A percentile compares a stretch with the other conserved stretches of the same genome.
These are phyloP conservation scores for Fremontodendron californicum DNA, from an alignment of 345 rosid genomes.

Conservation along the genomic window DNA sequence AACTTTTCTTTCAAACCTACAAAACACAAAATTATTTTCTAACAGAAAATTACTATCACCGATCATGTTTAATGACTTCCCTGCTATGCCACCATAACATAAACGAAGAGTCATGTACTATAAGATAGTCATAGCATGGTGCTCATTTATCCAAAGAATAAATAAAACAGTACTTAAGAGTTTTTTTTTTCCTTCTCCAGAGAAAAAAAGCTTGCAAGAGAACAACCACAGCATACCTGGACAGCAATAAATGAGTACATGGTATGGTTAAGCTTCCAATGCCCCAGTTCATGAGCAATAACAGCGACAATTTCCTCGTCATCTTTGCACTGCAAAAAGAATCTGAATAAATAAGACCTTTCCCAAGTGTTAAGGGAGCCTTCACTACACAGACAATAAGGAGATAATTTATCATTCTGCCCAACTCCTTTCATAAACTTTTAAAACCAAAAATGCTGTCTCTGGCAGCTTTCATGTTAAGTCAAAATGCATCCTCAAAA, in stretches of 20 bases:
- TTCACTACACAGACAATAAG: neutral
- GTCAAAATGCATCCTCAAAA: neutral
- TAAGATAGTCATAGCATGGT: neutral
- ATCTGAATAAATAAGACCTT: constrained; percentile 7
- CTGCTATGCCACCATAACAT: neutral
- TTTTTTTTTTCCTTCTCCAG: neutral
- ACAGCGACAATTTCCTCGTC: constrained; percentile 96
- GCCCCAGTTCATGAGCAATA: constrained; percentile 97
- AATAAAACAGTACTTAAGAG: too few relatives aligned
- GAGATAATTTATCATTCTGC: neutral
- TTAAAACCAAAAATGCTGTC: neutral
- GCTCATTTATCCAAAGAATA: neutral
- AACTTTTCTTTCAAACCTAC: neutral
- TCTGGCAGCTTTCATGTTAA: neutral
- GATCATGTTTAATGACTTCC: neutral
- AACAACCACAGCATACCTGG: constrained; percentile 48
- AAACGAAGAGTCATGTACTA: neutral
- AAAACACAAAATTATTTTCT: neutral
- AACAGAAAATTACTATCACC: neutral
- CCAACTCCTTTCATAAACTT: neutral
- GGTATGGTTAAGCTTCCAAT: constrained; percentile 98
- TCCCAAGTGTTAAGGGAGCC: neutral
- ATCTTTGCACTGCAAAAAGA: constrained; percentile 70
- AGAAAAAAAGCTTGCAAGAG: constrained; percentile 1
- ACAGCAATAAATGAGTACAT: constrained; percentile 86